phyloP scores from a whole-genome alignment of 2,329 filamentous ascomycete species.

The Epichloe sp. region DNA sequence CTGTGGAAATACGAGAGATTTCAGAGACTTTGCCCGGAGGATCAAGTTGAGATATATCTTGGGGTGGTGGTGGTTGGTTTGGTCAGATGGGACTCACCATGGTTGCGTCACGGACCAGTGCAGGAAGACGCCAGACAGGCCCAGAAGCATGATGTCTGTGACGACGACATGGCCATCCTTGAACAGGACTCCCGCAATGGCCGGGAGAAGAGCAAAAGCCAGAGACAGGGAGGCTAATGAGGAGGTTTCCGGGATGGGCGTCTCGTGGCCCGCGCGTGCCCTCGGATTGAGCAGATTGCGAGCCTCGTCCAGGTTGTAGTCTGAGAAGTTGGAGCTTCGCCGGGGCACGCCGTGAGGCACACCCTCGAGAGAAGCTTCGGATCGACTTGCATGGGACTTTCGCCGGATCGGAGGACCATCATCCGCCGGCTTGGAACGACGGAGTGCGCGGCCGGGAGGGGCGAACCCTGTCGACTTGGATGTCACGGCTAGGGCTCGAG shows the following conservation, averaged over 20 bases:
- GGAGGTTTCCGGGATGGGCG: conserved; percentile 40
- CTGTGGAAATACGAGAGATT: conserved; percentile 22
- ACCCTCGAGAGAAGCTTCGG: conserved; percentile 16
- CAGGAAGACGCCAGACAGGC: conserved; percentile 70
- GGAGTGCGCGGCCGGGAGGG: conserved; percentile 23
- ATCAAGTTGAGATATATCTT: neutral
- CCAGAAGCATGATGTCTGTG: conserved; percentile 73
- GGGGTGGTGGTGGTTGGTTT: neutral
- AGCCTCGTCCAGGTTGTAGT: conserved; percentile 57
- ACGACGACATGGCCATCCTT: conserved; percentile 71
- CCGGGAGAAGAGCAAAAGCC: conserved; percentile 71
- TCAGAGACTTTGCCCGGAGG: neutral
- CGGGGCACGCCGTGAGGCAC: conserved; percentile 29
- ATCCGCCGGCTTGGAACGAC: conserved; percentile 28
- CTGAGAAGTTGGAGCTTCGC: conserved; percentile 67
- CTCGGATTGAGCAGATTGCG: conserved; percentile 49
- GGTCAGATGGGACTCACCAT: conserved; percentile 47
- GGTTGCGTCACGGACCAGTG: conserved; percentile 87
- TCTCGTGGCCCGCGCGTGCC: conserved; percentile 24
- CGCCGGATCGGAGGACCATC: conserved; percentile 15
- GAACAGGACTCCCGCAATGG: conserved; percentile 73
- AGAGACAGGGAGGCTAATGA: conserved; percentile 72
- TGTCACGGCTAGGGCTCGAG: neutral
- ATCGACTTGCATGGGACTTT: conserved; percentile 8
- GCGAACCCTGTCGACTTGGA: conserved; percentile 6